Conservation (phyloP, 192 early-diverging fungal species). For the Backusella morwellensis region DNA sequence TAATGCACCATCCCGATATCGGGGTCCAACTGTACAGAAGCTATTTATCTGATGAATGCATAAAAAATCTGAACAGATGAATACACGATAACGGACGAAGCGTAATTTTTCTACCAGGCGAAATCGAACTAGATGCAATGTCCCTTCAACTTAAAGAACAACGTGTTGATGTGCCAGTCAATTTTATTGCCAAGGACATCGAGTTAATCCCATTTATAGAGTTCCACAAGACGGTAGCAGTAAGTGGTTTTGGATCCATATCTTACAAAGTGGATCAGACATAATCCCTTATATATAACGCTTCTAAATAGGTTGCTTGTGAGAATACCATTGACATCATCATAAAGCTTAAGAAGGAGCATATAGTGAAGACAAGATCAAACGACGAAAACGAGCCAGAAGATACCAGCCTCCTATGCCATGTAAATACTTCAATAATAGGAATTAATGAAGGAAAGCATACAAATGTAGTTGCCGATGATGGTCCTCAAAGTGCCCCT, state of each 20-base stretch:
- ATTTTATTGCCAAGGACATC: not conserved
- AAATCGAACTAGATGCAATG: conserved; percentile 3
- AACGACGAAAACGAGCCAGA: too few species aligned
- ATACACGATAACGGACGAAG: not conserved
- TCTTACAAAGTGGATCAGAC: not conserved
- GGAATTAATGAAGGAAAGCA: not conserved
- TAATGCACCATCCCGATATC: too few species aligned
- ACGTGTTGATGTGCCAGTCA: not conserved
- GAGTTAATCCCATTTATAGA: not conserved
- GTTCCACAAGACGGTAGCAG: not conserved
- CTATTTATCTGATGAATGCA: not conserved
- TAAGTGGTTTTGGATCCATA: not conserved
- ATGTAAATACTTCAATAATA: not conserved
- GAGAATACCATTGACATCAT: not conserved
- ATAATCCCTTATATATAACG: too few species aligned
- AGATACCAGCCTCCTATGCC: too few species aligned
- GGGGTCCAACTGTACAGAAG: too few species aligned
- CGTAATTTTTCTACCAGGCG: not conserved
- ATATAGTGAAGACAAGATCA: not conserved
- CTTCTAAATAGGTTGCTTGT: not conserved
- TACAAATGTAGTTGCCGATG: not conserved
- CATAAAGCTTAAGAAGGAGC: not conserved
- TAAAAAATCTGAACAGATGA: not conserved
- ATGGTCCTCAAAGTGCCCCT: not conserved
- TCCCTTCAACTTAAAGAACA: not conserved